Base-by-base conservation (phyloP, 306 rosid species). In the Sesbania bispinosa region DNA sequence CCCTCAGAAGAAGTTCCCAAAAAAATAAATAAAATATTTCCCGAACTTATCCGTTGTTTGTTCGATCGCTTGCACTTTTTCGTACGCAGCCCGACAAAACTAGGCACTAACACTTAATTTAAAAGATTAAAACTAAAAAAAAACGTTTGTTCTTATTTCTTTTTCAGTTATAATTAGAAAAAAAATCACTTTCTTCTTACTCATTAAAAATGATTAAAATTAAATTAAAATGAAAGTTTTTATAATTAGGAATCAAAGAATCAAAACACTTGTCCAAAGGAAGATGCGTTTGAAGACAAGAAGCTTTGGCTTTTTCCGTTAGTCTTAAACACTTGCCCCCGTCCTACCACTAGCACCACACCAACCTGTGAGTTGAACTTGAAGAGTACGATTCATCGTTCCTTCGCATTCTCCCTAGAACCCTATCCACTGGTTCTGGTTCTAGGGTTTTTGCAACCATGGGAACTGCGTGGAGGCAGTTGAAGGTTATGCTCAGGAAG, bases 401-500 rank as follows among this genome's bases (percentile, higher is more conserved):
- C 63, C 23, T 43, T 24, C 16, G 10, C 78, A 7, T 53, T 41
- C 19, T 41, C 10, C 42, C 52, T 13, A 13, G 38, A 67, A 41
- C 5, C 5, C 4, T 11, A 9, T 59, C 33, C 71, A 23, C 1
- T 15, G n/a, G n/a, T n/a, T n/a, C n/a, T n/a, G n/a, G n/a, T 41
- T 68, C 18, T 80, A 73, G 82, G 87, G 75, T 79, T 82, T n/a
- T 41, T 10, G 62, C 75, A 51, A 72, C 73, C 77, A 90, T 94
- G 98, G 95, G 87, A 53, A 82, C 83, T 62, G 85, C 88, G 10
- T 33, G 76, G 75, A 80, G 96, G 38, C 96, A 94, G 89, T 82
- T 94, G 78, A 87, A 90, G 86, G 84, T 85, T 8, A 93, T 93
- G 96, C 97, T 93, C 50, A 79, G 94, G 70, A 93, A 93, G 87